These are phyloP conservation scores for Phytophthora chlamydospora DNA, from an alignment of 352 stramenopile species.

Conservation along the genomic window DNA sequence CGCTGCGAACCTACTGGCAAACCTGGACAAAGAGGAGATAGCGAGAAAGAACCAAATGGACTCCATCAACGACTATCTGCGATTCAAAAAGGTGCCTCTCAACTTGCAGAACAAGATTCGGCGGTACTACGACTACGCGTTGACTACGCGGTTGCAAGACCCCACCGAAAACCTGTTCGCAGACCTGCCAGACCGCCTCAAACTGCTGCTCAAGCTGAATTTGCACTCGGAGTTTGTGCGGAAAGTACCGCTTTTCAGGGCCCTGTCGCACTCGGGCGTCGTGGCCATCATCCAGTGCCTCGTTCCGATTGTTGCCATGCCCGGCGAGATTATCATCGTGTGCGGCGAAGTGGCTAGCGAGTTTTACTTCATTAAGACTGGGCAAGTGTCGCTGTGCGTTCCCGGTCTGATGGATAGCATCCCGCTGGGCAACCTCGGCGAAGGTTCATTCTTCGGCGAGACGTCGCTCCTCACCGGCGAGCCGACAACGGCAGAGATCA, in stretches of 20 bases:
- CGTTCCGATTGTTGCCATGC: slow-evolving; percentile 64
- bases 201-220: slow-evolving; percentile 68
- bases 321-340: slow-evolving; percentile 69
- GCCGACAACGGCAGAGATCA: slow-evolving; percentile 61
- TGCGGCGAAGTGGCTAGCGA: slow-evolving; percentile 61
- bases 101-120: slow-evolving; percentile 74
- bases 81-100: slow-evolving; percentile 80
- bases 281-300: slow-evolving; percentile 81
- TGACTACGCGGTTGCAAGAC: slow-evolving; percentile 60
- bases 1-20: slow-evolving; percentile 72
- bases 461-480: slow-evolving; percentile 65
- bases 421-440: slow-evolving; percentile 67
- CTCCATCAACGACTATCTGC: slow-evolving; percentile 81
- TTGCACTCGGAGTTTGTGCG: slow-evolving; percentile 74
- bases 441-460: slow-evolving; percentile 82
- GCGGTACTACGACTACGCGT: slow-evolving; percentile 78
- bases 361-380: slow-evolving; percentile 84
- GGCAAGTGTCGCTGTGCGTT: slow-evolving; percentile 63
- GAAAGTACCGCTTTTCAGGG: slow-evolving; percentile 76
- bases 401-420: slow-evolving; percentile 34
- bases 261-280: slow-evolving; percentile 68
- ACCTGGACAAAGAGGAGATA: slow-evolving; percentile 78
- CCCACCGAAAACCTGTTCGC: slow-evolving; percentile 69
- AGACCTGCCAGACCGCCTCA: slow-evolving; percentile 74
- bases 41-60: slow-evolving; percentile 82